These are phyloP conservation scores for Cephalotrichum gorgonifer DNA, from an alignment of 2,329 filamentous ascomycete species.

Conservation along the genomic window DNA sequence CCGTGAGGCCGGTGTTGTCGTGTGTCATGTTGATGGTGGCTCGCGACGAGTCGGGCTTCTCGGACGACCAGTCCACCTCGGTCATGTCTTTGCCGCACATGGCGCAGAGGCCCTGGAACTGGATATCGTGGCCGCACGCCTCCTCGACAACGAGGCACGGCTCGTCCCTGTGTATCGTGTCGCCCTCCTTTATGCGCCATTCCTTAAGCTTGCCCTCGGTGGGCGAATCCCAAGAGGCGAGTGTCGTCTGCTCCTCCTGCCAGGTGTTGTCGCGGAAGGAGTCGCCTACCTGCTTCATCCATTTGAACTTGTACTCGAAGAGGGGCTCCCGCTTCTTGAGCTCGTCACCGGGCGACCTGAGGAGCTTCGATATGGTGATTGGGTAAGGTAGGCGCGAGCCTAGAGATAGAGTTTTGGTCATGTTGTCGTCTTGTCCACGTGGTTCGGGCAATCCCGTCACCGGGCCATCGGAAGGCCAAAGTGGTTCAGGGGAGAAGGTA, in stretches of 20 bases:
- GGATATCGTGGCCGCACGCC: slow-evolving; percentile 80
- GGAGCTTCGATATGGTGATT: slow-evolving; percentile 79
- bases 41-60: slow-evolving; percentile 67
- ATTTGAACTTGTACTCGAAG: slow-evolving; percentile 81
- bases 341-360: slow-evolving; percentile 64
- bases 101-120: slow-evolving; percentile 83
- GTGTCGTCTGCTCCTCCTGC: slow-evolving; percentile 58
- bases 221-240: slow-evolving; percentile 71
- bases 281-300: slow-evolving; percentile 66
- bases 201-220: slow-evolving; percentile 67
- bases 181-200: slow-evolving; percentile 65
- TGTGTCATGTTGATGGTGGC: slow-evolving; percentile 94
- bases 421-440: slow-evolving; percentile 18
- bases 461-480: neutral
- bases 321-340: slow-evolving; percentile 69
- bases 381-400: slow-evolving; percentile 73
- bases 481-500: neutral
- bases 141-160: slow-evolving; percentile 72
- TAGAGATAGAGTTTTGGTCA: slow-evolving; percentile 38
- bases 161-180: slow-evolving; percentile 49
- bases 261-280: slow-evolving; percentile 47
- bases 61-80: slow-evolving; percentile 73
- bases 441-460: slow-evolving; percentile 3
- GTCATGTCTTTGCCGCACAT: slow-evolving; percentile 97
- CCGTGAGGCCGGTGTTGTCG: slow-evolving; percentile 76